A percentile compares a stretch with the other conserved stretches of the same genome.
phyloP scores from a whole-genome alignment of 2,329 filamentous ascomycete species.

The Aspergillus sp. region DNA sequence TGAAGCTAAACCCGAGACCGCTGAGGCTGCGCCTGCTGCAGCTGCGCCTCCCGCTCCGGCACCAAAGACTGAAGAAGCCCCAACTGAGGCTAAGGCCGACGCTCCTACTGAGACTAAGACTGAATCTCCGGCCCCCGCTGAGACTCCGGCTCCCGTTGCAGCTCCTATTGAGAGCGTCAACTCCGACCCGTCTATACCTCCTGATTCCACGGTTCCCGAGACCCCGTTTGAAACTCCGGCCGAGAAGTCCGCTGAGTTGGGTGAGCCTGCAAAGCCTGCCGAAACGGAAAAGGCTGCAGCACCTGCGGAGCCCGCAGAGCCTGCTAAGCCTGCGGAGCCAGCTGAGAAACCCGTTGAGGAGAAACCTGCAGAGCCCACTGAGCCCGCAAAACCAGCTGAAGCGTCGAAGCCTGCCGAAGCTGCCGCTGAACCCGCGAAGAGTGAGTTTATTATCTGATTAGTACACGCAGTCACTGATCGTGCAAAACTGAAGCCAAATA shows the following conservation, averaged over 20 bases:
- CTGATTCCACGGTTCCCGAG: slow-evolving; percentile 10
- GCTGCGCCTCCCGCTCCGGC: not conserved
- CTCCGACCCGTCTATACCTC: slow-evolving; percentile 1
- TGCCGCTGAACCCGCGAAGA: slow-evolving; percentile 3
- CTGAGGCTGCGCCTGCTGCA: slow-evolving; percentile 10
- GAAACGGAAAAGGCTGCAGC: slow-evolving; percentile 5
- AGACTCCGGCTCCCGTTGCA: slow-evolving; percentile 1
- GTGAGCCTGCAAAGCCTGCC: not conserved
- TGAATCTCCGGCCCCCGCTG: slow-evolving; percentile 3
- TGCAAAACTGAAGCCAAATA: slow-evolving; percentile 14
- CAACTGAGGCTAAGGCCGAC: slow-evolving; percentile 6
- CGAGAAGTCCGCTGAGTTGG: not conserved
- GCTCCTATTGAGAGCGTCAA: slow-evolving; percentile 3
- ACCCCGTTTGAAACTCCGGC: slow-evolving; percentile 5
- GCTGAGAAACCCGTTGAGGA: slow-evolving; percentile 15
- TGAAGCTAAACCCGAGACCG: slow-evolving; percentile 13
- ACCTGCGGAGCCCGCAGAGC: not conserved
- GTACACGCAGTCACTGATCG: slow-evolving; percentile 9
- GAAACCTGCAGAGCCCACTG: slow-evolving; percentile 10
- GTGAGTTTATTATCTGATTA: slow-evolving; percentile 10
- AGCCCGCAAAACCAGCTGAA: slow-evolving; percentile 11
- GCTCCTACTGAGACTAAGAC: slow-evolving; percentile 7
- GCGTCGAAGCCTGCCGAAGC: slow-evolving; percentile 5
- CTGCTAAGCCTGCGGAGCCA: slow-evolving; percentile 11
- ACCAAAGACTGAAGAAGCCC: slow-evolving; percentile 4